Percentiles rank a stretch among this genome's conserved stretches.
phyloP scores from a whole-genome alignment of 2,329 filamentous ascomycete species.

The Aspergillus sp. region DNA sequence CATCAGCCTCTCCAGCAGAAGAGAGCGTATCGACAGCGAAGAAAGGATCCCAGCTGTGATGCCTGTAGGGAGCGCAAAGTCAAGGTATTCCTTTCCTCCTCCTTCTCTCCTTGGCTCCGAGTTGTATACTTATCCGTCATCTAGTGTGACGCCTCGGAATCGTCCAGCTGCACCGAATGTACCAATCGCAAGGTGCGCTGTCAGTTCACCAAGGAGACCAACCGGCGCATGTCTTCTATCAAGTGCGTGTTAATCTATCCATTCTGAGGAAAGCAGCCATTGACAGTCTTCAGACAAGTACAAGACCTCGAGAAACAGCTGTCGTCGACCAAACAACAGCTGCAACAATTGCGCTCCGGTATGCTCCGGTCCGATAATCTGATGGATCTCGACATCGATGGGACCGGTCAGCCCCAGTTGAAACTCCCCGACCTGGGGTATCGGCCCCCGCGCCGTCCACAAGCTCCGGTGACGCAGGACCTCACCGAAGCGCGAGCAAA shows the following conservation, averaged over 20 bases:
- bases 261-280: no score
- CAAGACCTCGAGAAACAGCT: constrained; percentile 95
- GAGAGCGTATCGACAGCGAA: constrained; percentile 86
- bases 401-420: constrained; percentile 45
- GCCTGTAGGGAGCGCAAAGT: constrained; percentile 83
- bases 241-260: constrained; percentile 58
- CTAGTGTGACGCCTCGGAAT: constrained; percentile 92
- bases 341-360: constrained; percentile 68
- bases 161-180: constrained; percentile 93
- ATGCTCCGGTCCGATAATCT: constrained; percentile 51
- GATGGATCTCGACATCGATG: constrained; percentile 43
- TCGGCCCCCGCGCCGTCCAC: constrained; percentile 63
- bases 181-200: constrained; percentile 95
- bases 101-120: constrained; percentile 1
- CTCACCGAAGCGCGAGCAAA: constrained; percentile 70
- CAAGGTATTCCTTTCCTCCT: constrained; percentile 47
- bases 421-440: constrained; percentile 65
- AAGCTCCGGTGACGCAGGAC: constrained; percentile 63
- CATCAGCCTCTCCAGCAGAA: constrained; percentile 71
- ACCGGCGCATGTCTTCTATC: constrained; percentile 97
- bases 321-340: constrained; percentile 74
- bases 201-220: constrained; percentile 98
- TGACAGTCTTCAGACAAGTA: constrained; percentile 62
- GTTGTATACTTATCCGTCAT: constrained; percentile 3
- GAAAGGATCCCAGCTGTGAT: constrained; percentile 97